Evolutionary conservation across 2,329 filamentous ascomycete species (phyloP), one percentile per base, ranked within the genome.

Genomic region (Rutstroemia sp.): DNA sequence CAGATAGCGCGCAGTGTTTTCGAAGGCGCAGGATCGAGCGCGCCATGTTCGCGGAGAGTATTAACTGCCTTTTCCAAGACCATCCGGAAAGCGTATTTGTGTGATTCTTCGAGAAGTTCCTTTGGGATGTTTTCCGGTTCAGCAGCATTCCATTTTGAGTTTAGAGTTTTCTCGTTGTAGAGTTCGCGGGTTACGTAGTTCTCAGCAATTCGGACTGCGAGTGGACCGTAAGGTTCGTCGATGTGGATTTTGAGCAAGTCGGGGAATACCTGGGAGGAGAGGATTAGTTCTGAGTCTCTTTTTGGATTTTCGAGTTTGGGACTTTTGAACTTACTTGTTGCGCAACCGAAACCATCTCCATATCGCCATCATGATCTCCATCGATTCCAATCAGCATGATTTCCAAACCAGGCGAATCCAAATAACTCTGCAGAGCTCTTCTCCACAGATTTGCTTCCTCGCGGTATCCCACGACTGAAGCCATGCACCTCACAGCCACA

Each of bases 1-100:
- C 69, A 72, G 12, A 71, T 60, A 9, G 58, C 47, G 39, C 42
- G 49, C 1, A 61, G 51, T 1, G 38, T 23, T 25, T 53, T 56
- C 1, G 47, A 42, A 19, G 38, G 38, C 4, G 46, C n/a, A 10
- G 46, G 16, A 4, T 51, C 30, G 9, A 59, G 46, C 8, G 54
- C 59, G 14, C 54, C 50, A 44, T 61, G 57, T 38, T 59, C 48
- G 10, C 51, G 51, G 4, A 61, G 46, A 4, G 48, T 57, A 3
- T 30, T 48, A 16, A 45, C 39, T 14, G 59, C 59, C 42, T 57
- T 59, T 36, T 61, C 57, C 19, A 52, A 54, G 5, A 61, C 51
- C 23, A 46, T 53, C 21, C 55, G 45, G 19, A 51, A 53, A 12
- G 59, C 59, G 25, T 59, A 61, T n/a, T 52, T 50, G 14, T 57